Evolutionary conservation across 768 basidiomycete genomes (phyloP).

Genomic region (Tubosaeta brunneosetosa): DNA sequence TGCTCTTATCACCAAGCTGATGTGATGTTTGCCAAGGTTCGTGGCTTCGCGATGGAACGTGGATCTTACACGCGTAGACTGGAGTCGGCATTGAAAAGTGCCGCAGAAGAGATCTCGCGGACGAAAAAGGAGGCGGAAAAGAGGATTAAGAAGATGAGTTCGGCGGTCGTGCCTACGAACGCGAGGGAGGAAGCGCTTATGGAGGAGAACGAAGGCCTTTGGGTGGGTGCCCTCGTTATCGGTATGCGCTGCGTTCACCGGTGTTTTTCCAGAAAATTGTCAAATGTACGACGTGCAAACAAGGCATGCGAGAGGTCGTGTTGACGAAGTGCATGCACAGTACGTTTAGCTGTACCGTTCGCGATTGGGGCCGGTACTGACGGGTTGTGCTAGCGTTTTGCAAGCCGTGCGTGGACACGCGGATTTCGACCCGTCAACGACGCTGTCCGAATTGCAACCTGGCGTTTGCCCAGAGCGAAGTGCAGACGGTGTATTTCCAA

Average conservation of each 20-base stretch:
- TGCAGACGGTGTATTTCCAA: conserved; percentile 62
- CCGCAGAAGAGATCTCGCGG: conserved; percentile 46
- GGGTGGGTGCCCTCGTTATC: conserved; percentile 39
- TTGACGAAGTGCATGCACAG: conserved; percentile 91
- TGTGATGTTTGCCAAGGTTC: conserved; percentile 21
- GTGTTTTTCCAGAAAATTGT: conserved; percentile 51
- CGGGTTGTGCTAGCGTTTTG: conserved; percentile 64
- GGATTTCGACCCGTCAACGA: conserved; percentile 83
- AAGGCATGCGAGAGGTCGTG: conserved; percentile 70
- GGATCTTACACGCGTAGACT: conserved; percentile 20
- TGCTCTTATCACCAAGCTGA: neutral
- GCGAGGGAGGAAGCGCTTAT: conserved; percentile 25
- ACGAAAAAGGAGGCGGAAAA: conserved; percentile 51
- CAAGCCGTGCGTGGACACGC: conserved; percentile 75
- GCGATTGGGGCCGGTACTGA: neutral
- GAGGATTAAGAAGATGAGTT: conserved; percentile 42
- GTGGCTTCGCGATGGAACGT: conserved; percentile 29
- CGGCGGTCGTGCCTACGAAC: conserved; percentile 28
- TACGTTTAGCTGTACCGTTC: conserved; percentile 38
- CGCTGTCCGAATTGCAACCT: conserved; percentile 90
- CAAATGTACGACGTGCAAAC: conserved; percentile 84
- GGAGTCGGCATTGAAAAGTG: conserved; percentile 13
- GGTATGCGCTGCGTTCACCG: neutral
- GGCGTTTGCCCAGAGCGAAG: conserved; percentile 79
- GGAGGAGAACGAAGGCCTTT: conserved; percentile 52